Evolutionary conservation across 805 yeast species (phyloP).

Genomic region (Sugiyamaella lignohabitans): DNA sequence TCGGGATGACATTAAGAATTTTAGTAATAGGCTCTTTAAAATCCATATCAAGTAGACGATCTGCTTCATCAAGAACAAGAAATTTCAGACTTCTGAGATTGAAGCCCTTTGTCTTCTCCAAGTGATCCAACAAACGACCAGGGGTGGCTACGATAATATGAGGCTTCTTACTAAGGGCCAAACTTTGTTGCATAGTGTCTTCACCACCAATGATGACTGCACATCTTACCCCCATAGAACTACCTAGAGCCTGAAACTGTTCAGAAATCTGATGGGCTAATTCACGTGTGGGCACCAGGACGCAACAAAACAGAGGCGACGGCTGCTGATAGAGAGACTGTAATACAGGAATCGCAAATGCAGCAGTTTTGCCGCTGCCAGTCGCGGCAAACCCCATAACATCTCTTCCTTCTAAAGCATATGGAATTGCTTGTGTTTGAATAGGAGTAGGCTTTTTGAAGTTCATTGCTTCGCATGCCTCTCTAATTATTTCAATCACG

Average conservation of each 20-base stretch:
- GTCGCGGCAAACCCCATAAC: slow-evolving; percentile 96
- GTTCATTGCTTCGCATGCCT: slow-evolving; percentile 69
- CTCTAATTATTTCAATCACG: slow-evolving; percentile 44
- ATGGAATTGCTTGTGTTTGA: slow-evolving; percentile 86
- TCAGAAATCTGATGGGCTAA: slow-evolving; percentile 64
- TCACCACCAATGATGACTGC: slow-evolving; percentile 94
- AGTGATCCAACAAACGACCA: slow-evolving; percentile 77
- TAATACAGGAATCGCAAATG: slow-evolving; percentile 91
- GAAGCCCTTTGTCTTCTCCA: slow-evolving; percentile 88
- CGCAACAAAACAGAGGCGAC: slow-evolving; percentile 80
- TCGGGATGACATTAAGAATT: slow-evolving; percentile 76
- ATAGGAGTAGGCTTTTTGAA: slow-evolving; percentile 87
- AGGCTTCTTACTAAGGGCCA: slow-evolving; percentile 89
- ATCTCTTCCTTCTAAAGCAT: slow-evolving; percentile 84
- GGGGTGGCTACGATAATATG: slow-evolving; percentile 96
- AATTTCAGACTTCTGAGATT: slow-evolving; percentile 69
- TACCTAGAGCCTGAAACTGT: slow-evolving; percentile 90
- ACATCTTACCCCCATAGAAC: slow-evolving; percentile 85
- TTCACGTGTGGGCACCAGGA: slow-evolving; percentile 68
- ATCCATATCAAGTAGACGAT: slow-evolving; percentile 89
- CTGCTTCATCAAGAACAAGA: slow-evolving; percentile 96
- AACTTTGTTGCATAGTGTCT: slow-evolving; percentile 97
- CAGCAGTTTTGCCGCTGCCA: slow-evolving; percentile 98
- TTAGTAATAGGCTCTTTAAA: slow-evolving; percentile 92
- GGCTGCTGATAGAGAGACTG: slow-evolving; percentile 89